phyloP scores from a whole-genome alignment of 371 early-diverging fungal species.

The Syncephalastrum racemosum region DNA sequence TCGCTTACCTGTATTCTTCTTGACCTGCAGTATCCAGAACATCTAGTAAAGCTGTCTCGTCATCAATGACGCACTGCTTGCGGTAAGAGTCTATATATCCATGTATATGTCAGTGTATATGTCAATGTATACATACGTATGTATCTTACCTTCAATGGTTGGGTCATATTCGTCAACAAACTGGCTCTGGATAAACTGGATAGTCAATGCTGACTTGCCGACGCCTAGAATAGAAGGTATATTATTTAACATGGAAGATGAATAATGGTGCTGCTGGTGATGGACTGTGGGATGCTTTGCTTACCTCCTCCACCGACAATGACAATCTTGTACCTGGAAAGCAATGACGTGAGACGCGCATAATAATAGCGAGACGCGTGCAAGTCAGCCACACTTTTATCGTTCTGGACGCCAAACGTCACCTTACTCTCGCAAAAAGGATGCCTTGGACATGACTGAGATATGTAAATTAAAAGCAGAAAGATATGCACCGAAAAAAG shows the following conservation, averaged over 20 bases:
- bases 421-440: too few relatives aligned
- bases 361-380: too few relatives aligned
- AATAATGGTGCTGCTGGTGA: not conserved
- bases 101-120: too few relatives aligned
- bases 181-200: slow-evolving; percentile 76
- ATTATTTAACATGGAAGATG: not conserved
- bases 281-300: slow-evolving; percentile 13
- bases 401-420: too few relatives aligned
- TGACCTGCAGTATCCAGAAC: slow-evolving; percentile 86
- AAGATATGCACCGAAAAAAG: too few relatives aligned
- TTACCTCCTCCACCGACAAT: slow-evolving; percentile 84
- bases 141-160: slow-evolving; percentile 68
- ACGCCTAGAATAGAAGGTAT: too few relatives aligned
- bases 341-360: too few relatives aligned
- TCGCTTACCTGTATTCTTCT: slow-evolving; percentile 73
- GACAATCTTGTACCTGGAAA: slow-evolving; percentile 61
- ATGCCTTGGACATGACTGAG: too few relatives aligned
- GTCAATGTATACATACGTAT: not conserved
- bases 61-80: slow-evolving; percentile 74
- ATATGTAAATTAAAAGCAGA: too few relatives aligned
- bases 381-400: too few relatives aligned
- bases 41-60: slow-evolving; percentile 69
- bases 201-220: slow-evolving; percentile 78
- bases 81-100: slow-evolving; percentile 68
- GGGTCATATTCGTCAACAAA: slow-evolving; percentile 88